These are phyloP conservation scores for Gnomoniopsis sp. DNA, from an alignment of 2,329 filamentous ascomycete species.

Conservation along the genomic window DNA sequence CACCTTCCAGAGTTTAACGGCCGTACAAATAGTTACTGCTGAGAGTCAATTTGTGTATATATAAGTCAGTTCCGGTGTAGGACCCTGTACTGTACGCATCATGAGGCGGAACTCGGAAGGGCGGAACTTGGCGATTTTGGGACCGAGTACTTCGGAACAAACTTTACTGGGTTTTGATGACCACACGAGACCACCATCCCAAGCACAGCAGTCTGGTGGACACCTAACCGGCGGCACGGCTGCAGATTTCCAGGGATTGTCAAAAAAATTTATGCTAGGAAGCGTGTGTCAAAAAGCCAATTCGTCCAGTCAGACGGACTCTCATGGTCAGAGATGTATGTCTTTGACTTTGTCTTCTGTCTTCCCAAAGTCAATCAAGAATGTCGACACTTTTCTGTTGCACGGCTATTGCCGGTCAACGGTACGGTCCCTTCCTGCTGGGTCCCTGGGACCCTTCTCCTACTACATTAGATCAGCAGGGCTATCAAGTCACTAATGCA, in stretches of 20 bases:
- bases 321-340: background rate
- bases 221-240: background rate
- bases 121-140: conserved; percentile 1
- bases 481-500: no score
- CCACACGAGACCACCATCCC: background rate
- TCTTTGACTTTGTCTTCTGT: background rate
- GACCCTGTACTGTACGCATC: background rate
- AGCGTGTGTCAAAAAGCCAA: no score
- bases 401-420: background rate
- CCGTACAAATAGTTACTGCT: no score
- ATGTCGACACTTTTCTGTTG: background rate
- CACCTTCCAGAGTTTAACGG: background rate
- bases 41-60: background rate
- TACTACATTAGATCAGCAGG: no score
- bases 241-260: no score
- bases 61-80: background rate
- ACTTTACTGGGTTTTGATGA: background rate
- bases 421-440: background rate
- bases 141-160: background rate
- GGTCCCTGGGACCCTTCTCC: no score
- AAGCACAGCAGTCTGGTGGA: background rate
- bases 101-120: conserved; percentile 8
- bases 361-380: background rate
- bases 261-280: no score
- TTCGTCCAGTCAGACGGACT: background rate